Conservation (phyloP, 2,329 filamentous ascomycete genomes). For the Neurospora crassa region DNA sequence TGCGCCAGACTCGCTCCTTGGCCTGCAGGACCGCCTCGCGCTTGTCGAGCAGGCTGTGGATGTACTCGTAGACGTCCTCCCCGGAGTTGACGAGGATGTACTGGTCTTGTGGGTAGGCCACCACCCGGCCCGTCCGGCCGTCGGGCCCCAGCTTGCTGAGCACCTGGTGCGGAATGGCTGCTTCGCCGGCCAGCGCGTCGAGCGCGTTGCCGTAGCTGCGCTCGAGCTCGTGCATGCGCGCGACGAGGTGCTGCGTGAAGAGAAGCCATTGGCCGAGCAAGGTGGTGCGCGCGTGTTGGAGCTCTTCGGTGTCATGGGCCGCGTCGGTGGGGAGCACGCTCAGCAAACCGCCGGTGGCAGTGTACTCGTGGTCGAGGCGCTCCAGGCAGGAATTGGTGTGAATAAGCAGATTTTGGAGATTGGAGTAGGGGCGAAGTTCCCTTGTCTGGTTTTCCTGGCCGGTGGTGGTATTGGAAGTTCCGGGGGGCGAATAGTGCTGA, state of each 20-base stretch:
- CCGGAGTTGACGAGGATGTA: constrained; percentile 47
- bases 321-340: constrained; percentile 39
- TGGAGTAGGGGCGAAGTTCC: constrained; percentile 29
- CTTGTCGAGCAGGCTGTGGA: constrained; percentile 39
- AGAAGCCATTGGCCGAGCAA: constrained; percentile 49
- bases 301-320: constrained; percentile 25
- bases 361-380: constrained; percentile 49
- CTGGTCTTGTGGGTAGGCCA: constrained; percentile 45
- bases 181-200: constrained; percentile 40
- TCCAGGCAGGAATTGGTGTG: constrained; percentile 53
- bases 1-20: constrained; percentile 25
- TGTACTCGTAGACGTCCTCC: constrained; percentile 36
- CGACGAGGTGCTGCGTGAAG: constrained; percentile 42
- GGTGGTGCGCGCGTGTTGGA: constrained; percentile 36
- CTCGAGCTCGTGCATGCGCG: constrained; percentile 49
- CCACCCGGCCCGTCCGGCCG: constrained; percentile 40
- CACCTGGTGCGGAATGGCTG: constrained; percentile 40
- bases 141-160: constrained; percentile 43
- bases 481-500: constrained; percentile 37
- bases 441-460: constrained; percentile 11
- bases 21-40: constrained; percentile 29
- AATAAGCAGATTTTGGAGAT: constrained; percentile 39
- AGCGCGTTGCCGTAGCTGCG: constrained; percentile 39
- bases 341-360: constrained; percentile 44
- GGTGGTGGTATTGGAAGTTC: constrained; percentile 13